Evolutionary conservation across 352 stramenopile genomes (phyloP).

Genomic region (Globisporangium irregulare): DNA sequence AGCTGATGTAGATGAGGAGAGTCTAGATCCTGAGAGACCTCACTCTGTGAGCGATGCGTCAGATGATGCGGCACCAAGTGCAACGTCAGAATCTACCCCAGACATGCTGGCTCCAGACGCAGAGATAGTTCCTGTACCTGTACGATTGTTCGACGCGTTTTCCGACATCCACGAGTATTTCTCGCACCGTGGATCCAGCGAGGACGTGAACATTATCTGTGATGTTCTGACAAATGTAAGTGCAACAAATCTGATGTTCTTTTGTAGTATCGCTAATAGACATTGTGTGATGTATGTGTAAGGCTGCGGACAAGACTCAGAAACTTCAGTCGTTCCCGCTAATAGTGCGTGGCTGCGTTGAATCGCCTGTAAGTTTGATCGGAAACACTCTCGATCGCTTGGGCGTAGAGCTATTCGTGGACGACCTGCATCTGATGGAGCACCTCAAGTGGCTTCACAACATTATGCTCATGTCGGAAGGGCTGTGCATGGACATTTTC

Average conservation of each 20-base stretch:
- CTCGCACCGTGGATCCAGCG: conserved; percentile 2
- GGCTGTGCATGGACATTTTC: conserved; percentile 72
- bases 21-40: background rate
- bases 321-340: conserved; percentile 33
- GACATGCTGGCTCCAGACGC: background rate
- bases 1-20: background rate
- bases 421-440: conserved; percentile 36
- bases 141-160: conserved; percentile 8
- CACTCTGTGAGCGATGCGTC: background rate
- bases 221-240: conserved; percentile 4
- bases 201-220: conserved; percentile 11
- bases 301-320: background rate
- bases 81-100: background rate
- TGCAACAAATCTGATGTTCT: background rate
- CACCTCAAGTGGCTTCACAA: conserved; percentile 62
- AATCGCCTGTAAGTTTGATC: conserved; percentile 35
- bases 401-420: conserved; percentile 40
- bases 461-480: conserved; percentile 72
- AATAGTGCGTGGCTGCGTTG: conserved; percentile 38
- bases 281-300: background rate
- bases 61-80: background rate
- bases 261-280: conserved; percentile 16
- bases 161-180: conserved; percentile 18
- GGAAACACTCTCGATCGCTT: conserved; percentile 42
- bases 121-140: background rate